Evolutionary conservation across 371 early-diverging fungal species (phyloP).

Genomic region (Capillidium rhysosporum): DNA sequence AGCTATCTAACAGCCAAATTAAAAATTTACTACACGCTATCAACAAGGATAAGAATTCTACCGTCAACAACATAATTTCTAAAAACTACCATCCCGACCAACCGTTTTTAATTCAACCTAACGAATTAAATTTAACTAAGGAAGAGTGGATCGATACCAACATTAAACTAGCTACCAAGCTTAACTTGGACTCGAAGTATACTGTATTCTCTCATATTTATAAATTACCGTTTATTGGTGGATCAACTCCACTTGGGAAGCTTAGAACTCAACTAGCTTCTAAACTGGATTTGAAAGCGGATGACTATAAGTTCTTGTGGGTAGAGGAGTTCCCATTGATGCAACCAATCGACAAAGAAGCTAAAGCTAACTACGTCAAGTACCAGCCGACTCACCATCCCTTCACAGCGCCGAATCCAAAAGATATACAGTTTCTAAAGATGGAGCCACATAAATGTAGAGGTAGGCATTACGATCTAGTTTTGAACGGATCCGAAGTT

Average conservation of each 20-base stretch:
- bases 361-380: slow-evolving; percentile 12
- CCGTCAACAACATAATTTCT: slow-evolving; percentile 17
- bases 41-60: no score
- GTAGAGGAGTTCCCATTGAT: slow-evolving; percentile 78
- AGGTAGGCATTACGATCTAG: slow-evolving; percentile 67
- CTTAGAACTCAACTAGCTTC: slow-evolving; percentile 16
- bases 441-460: slow-evolving; percentile 28
- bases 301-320: slow-evolving; percentile 46
- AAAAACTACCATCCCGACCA: slow-evolving; percentile 13
- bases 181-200: no score
- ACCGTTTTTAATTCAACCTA: neutral
- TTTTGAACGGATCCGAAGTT: slow-evolving; percentile 79
- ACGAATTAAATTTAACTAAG: neutral
- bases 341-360: slow-evolving; percentile 29
- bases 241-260: slow-evolving; percentile 31
- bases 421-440: slow-evolving; percentile 37
- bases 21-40: no score
- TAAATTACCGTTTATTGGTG: neutral
- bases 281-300: no score
- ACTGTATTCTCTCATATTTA: no score
- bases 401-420: slow-evolving; percentile 63
- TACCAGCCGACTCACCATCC: slow-evolving; percentile 75
- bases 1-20: no score
- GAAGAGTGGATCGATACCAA: slow-evolving; percentile 10
- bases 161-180: no score